Evolutionary conservation across 495 filamentous ascomycete species (phyloP).

Genomic region (Cercophora samala): DNA sequence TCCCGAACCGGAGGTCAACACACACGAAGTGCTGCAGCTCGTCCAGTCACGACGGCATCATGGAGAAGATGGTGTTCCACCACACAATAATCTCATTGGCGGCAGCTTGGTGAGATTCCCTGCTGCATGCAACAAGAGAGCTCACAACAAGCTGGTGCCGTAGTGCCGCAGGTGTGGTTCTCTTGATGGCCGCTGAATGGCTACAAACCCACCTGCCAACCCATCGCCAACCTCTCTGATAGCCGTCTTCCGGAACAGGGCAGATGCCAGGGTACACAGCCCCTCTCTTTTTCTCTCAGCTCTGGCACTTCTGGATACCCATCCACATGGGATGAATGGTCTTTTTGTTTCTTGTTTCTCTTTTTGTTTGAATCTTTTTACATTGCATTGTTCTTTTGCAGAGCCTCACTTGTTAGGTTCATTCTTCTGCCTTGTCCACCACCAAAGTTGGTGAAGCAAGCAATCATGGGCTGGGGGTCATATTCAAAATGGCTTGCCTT

Average conservation of each 20-base stretch:
- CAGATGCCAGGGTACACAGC: background rate
- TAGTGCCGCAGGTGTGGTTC: background rate
- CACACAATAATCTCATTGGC: background rate
- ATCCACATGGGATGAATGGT: background rate
- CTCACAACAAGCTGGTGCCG: background rate
- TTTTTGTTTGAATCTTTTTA: background rate
- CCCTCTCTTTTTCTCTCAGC: background rate
- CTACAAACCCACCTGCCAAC: background rate
- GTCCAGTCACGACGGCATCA: background rate
- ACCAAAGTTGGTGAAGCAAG: slow-evolving; percentile 14
- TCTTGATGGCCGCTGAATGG: background rate
- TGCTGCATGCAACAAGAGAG: background rate
- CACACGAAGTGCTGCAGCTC: no score
- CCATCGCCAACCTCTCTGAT: background rate
- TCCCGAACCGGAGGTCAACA: background rate
- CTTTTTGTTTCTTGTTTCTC: slow-evolving; percentile 2
- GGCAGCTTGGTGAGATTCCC: background rate
- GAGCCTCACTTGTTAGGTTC: background rate
- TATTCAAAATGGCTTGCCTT: slow-evolving; percentile 36
- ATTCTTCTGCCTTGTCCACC: slow-evolving; percentile 12
- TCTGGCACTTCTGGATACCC: background rate
- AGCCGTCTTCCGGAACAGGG: background rate
- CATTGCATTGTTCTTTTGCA: background rate
- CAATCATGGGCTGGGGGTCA: slow-evolving; percentile 31
- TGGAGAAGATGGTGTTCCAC: background rate